A percentile compares a stretch with the other conserved stretches of the same genome.
Conservation (phyloP, 257 asterid genomes). For the Euphrasia confusa region DNA sequence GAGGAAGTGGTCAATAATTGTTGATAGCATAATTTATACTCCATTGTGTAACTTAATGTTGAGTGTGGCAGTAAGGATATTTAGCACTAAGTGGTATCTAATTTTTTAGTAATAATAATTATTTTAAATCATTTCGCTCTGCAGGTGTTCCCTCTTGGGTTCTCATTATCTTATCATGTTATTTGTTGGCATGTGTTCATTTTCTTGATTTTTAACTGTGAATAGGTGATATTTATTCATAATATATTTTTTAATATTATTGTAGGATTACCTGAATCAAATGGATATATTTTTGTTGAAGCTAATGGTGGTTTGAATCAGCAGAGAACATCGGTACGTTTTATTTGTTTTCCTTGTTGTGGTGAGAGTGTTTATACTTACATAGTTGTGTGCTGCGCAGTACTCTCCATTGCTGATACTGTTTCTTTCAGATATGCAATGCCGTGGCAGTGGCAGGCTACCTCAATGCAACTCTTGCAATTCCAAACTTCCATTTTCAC, state of each 20-base stretch:
- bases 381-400: constrained; percentile 3
- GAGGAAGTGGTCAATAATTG: too few species aligned
- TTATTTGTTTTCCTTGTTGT: constrained; percentile 5
- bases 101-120: constrained; percentile 1
- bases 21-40: neutral
- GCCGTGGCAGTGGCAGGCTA: constrained; percentile 99
- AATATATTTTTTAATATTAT: constrained; percentile 18
- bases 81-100: too few species aligned
- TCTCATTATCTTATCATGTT: constrained; percentile 11
- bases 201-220: constrained; percentile 20
- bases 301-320: constrained; percentile 99
- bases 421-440: constrained; percentile 84
- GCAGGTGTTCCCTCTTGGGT: constrained; percentile 1
- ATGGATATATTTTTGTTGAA: constrained; percentile 56
- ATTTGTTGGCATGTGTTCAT: constrained; percentile 7
- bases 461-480: constrained; percentile 91
- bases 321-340: constrained; percentile 85
- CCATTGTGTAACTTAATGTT: neutral
- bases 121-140: neutral
- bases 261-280: constrained; percentile 50
- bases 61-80: neutral
- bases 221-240: constrained; percentile 16
- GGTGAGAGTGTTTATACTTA: neutral
- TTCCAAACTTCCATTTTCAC: constrained; percentile 92
- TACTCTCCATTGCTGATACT: constrained; percentile 12